These are phyloP conservation scores for Stenogyne calaminthoides DNA, from an alignment of 305 asterid species.

Conservation along the genomic window DNA sequence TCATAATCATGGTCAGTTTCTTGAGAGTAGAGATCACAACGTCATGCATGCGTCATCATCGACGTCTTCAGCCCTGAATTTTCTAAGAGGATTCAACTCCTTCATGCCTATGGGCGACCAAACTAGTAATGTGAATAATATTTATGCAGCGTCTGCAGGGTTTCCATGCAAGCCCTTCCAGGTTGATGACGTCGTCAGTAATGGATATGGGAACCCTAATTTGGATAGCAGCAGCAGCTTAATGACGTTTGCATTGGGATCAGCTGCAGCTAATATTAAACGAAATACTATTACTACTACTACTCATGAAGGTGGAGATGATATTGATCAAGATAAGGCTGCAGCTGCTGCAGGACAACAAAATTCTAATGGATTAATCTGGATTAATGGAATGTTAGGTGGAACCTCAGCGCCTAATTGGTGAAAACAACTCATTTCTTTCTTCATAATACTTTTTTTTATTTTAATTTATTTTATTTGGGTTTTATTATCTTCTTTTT, in stretches of 20 bases:
- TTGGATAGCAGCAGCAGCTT: slow-evolving; percentile 32
- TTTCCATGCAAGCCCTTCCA: slow-evolving; percentile 52
- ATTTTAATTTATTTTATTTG: slow-evolving; percentile 1
- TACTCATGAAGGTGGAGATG: not conserved
- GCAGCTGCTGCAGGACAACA: too few species aligned
- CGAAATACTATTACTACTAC: slow-evolving; percentile 30
- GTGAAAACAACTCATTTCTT: slow-evolving; percentile 20
- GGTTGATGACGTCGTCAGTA: slow-evolving; percentile 25
- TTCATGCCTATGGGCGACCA: slow-evolving; percentile 41
- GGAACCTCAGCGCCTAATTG: slow-evolving; percentile 52
- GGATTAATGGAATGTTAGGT: slow-evolving; percentile 76
- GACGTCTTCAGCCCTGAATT: slow-evolving; percentile 50
- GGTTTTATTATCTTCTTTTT: too few species aligned
- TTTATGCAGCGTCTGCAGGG: slow-evolving; percentile 37
- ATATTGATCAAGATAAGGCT: slow-evolving; percentile 46
- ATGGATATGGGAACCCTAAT: not conserved
- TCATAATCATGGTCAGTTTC: slow-evolving; percentile 37
- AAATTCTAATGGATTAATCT: slow-evolving; percentile 70
- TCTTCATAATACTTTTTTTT: not conserved
- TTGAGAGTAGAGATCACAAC: slow-evolving; percentile 27
- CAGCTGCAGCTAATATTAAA: too few species aligned
- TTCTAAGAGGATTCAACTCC: slow-evolving; percentile 50
- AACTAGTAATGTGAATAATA: slow-evolving; percentile 19
- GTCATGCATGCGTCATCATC: slow-evolving; percentile 28
- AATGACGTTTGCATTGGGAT: slow-evolving; percentile 63